A percentile compares a stretch with the other conserved stretches of the same genome.
Conservation (phyloP, 306 rosid species). For the Senna siamea region DNA sequence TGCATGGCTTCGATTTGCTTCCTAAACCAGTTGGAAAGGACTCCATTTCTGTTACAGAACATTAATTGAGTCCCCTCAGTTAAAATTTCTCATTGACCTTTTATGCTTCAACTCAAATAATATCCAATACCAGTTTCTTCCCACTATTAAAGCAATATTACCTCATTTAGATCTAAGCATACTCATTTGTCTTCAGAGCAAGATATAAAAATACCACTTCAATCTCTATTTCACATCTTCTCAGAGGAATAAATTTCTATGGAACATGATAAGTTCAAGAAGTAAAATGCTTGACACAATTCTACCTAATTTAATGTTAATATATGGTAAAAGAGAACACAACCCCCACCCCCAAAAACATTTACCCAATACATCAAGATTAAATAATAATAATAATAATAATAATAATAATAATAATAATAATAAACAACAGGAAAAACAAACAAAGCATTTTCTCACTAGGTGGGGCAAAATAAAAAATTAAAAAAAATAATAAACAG, state of each 20-base stretch:
- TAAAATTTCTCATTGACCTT: constrained; percentile 51
- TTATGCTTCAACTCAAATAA: constrained; percentile 53
- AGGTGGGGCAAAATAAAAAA: too few species aligned
- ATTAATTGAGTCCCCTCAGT: constrained; percentile 88
- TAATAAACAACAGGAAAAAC: too few species aligned
- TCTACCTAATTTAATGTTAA: background rate
- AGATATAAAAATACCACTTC: background rate
- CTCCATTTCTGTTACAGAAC: constrained; percentile 94
- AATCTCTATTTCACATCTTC: background rate
- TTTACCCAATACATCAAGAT: background rate
- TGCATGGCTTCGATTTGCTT: constrained; percentile 99
- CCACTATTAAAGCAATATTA: constrained; percentile 22
- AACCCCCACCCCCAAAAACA: too few species aligned
- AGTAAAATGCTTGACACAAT: background rate
- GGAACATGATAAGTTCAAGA: constrained; percentile 9
- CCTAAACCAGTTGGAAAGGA: constrained; percentile 92
- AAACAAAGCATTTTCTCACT: too few species aligned
- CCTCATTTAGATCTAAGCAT: constrained; percentile 12
- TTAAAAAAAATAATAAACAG: too few species aligned
- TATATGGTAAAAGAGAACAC: background rate
- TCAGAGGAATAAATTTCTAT: background rate
- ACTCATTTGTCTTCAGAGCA: background rate
- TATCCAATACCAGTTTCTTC: constrained; percentile 41
- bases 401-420: too few species aligned
- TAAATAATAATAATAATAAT: background rate